phyloP scores from a whole-genome alignment of 768 basidiomycete genomes.

The Steccherinum ochraceum region DNA sequence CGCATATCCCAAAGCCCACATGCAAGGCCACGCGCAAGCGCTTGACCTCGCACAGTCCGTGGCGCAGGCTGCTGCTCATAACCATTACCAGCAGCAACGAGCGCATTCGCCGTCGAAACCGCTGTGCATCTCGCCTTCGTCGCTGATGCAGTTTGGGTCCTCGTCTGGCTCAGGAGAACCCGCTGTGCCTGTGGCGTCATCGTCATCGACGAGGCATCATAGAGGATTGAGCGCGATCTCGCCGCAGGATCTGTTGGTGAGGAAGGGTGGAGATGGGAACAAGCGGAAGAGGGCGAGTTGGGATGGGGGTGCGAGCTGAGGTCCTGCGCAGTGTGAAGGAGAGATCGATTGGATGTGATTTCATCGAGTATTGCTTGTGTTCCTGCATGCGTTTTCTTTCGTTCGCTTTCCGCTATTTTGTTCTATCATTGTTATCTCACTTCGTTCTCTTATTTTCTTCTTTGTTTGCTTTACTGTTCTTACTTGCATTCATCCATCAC shows the following conservation, averaged over 20 bases:
- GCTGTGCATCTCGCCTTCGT: conserved; percentile 26
- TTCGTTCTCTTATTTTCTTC: too few relatives aligned
- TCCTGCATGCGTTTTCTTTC: too few relatives aligned
- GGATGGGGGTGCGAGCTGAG: conserved; percentile 36
- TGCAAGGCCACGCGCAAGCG: conserved; percentile 28
- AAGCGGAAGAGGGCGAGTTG: conserved; percentile 55
- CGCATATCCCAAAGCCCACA: conserved; percentile 4
- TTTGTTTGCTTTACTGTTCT: too few relatives aligned
- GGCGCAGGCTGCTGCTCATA: conserved; percentile 23
- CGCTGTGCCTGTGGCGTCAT: conserved; percentile 4
- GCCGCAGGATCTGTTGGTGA: conserved; percentile 44
- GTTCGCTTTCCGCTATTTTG: too few relatives aligned
- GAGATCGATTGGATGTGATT: too few relatives aligned
- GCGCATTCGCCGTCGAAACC: conserved; percentile 22
- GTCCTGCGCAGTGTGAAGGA: too few relatives aligned
- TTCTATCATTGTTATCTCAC: too few relatives aligned
- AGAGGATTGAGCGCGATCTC: conserved; percentile 48
- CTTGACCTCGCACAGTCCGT: conserved; percentile 41
- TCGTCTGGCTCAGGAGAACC: not conserved
- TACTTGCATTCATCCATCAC: too few relatives aligned
- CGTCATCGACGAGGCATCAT: conserved; percentile 29
- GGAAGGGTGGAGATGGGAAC: conserved; percentile 38
- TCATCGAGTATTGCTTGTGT: too few relatives aligned
- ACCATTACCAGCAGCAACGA: too few relatives aligned
- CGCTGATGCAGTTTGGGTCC: conserved; percentile 14